Evolutionary conservation across 257 asterid genomes (phyloP), one percentile per base, ranked within the genome.

Genomic region (Handroanthus guayacan): DNA sequence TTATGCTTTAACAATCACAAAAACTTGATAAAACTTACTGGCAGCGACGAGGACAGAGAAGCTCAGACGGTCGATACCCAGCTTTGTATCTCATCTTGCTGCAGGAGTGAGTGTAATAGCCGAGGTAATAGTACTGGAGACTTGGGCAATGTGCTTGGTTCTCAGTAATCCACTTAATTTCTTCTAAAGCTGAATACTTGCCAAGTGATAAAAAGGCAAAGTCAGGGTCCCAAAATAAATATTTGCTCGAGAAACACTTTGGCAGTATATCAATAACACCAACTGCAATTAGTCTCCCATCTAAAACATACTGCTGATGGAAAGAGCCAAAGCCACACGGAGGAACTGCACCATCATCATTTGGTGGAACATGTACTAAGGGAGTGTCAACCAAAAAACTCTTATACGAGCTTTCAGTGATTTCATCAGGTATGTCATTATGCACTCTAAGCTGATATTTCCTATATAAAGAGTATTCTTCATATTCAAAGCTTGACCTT

Each of bases 151-250:
- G 87, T 13, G 72, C 76, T 85, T 91, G 89, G 83, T 87, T 95
- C 90, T 90, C 89, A 45, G 64, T 80, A 68, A 95, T 85, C 90
- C 97, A 95, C 70, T 72, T 84, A 82, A 95, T 91, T 85, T 95
- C 99, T 86, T 93, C 86, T 55, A 91, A 78, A 85, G 98, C 97
- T 7, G 99, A 91, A 82, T 83, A 90, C 79, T 93, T 95, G 8
- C 99, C 99, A 62, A 95, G 95, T 36, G 99, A 95, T 67, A 95
- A 79, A 79, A 76, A 79, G 81, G 99, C 93, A 71, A 89, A 77
- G 74, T 91, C 99, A 51, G 99, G 99, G 84, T 95, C 99, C 99
- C 99, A 95, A 80, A 95, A 95, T 72, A 95, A 86, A 84, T 95
- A 95, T 83, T 95, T 95, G 89, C 98, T 95, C 3, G 99, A 95